Conservation (phyloP, 2,329 filamentous ascomycete genomes). For the Colletotrichum sansevieriae region DNA sequence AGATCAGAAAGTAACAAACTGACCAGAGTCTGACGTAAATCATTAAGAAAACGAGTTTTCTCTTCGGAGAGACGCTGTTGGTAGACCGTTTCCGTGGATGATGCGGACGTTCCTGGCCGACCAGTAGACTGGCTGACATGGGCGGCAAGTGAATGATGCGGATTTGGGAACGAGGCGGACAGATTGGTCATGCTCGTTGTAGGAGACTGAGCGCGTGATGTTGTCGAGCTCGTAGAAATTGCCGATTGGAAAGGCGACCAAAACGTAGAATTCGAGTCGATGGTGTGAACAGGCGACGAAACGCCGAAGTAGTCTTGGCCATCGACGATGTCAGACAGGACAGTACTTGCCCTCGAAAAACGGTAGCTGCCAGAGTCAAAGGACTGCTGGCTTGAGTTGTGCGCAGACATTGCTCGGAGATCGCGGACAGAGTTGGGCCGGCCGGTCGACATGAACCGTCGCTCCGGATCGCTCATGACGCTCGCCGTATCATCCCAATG, state of each 20-base stretch:
- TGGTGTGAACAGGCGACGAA: conserved; percentile 76
- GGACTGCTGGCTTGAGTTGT: conserved; percentile 77
- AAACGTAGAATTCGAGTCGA: conserved; percentile 83
- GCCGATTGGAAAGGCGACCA: conserved; percentile 88
- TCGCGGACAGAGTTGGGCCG: conserved; percentile 68
- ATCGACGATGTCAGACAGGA: conserved; percentile 75
- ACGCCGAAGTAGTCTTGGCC: conserved; percentile 78
- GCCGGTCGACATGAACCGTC: conserved; percentile 58
- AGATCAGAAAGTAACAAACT: conserved; percentile 91
- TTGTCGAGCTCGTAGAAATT: conserved; percentile 72
- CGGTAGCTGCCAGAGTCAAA: conserved; percentile 77
- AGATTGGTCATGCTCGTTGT: conserved; percentile 72
- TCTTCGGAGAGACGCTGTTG: conserved; percentile 73
- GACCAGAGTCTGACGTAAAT: conserved; percentile 83
- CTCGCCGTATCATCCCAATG: conserved; percentile 67
- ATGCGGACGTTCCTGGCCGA: conserved; percentile 75
- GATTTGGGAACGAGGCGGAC: conserved; percentile 62
- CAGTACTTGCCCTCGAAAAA: conserved; percentile 67
- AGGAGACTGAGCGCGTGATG: conserved; percentile 71
- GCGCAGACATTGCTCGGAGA: conserved; percentile 68
- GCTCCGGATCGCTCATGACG: conserved; percentile 67
- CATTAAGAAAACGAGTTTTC: conserved; percentile 82
- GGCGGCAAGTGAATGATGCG: conserved; percentile 57
- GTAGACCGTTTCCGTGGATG: conserved; percentile 76
- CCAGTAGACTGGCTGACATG: conserved; percentile 63